Conservation (phyloP, 768 basidiomycete species). For the Panaeolus papilionaceus region DNA sequence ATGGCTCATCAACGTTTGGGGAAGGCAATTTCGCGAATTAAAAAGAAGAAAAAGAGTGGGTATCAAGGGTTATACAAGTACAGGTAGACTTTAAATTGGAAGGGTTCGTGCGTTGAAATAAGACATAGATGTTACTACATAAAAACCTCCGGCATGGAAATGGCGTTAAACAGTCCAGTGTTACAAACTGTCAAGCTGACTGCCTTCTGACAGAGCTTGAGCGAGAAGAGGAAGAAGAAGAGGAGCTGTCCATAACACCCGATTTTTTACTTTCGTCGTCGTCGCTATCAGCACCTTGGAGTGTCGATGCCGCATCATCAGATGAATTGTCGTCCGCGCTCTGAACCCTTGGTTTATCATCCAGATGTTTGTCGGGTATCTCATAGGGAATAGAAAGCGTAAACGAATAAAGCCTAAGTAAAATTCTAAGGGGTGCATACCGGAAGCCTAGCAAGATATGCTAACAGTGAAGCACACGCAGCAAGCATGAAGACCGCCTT, state of each 20-base stretch:
- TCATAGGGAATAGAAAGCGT: constrained; percentile 20
- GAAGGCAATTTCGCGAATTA: not conserved
- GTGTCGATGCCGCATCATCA: constrained; percentile 1
- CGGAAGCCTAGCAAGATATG: constrained; percentile 66
- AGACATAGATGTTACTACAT: no score
- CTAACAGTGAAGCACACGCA: constrained; percentile 58
- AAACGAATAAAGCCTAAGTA: not conserved
- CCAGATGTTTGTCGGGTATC: constrained; percentile 51
- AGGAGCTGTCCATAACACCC: not conserved
- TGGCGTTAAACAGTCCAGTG: no score
- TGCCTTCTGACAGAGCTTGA: not conserved
- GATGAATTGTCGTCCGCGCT: not conserved
- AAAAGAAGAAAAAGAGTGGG: not conserved
- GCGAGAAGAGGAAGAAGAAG: not conserved
- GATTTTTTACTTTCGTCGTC: not conserved
- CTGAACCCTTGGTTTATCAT: constrained; percentile 30
- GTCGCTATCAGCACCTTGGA: not conserved
- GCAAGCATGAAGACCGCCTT: constrained; percentile 69
- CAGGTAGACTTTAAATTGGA: no score
- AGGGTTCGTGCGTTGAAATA: no score
- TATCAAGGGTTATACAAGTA: not conserved
- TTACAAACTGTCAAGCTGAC: not conserved
- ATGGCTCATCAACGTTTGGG: no score
- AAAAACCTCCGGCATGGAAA: no score
- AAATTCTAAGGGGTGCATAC: constrained; percentile 41